A percentile compares a stretch with the other conserved stretches of the same genome.
Evolutionary conservation across 768 basidiomycete genomes (phyloP).

Genomic region (Russula vinacea): DNA sequence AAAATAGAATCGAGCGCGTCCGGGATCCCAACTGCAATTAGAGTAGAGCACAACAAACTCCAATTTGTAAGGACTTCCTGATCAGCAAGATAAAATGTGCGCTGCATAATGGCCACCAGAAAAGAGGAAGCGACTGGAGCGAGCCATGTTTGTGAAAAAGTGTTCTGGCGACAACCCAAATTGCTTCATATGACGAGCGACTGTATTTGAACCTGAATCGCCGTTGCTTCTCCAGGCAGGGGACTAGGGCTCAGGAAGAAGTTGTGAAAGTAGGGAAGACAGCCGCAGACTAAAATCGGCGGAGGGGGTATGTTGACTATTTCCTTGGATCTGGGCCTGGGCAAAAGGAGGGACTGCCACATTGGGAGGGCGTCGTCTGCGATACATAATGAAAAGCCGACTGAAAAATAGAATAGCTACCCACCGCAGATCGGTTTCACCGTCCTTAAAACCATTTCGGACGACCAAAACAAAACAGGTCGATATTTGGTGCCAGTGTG

Average conservation of each 20-base stretch:
- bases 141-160: conserved; percentile 13
- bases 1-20: conserved; percentile 11
- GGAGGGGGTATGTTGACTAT: not conserved
- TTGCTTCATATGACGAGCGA: conserved; percentile 16
- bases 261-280: not conserved
- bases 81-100: conserved; percentile 14
- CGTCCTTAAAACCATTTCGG: conserved; percentile 5
- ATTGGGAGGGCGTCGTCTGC: conserved; percentile 4
- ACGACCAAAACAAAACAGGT: conserved; percentile 13
- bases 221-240: conserved; percentile 15
- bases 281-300: conserved; percentile 2
- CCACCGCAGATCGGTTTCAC: conserved; percentile 4
- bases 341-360: conserved; percentile 19
- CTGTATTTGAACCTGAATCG: conserved; percentile 7
- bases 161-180: conserved; percentile 15
- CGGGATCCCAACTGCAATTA: conserved; percentile 19
- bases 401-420: not conserved
- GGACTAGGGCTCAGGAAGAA: conserved; percentile 10
- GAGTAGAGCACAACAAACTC: conserved; percentile 19
- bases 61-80: conserved; percentile 12
- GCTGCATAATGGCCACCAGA: conserved; percentile 12
- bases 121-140: conserved; percentile 14
- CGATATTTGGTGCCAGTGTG: conserved; percentile 11
- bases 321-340: not conserved
- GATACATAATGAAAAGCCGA: not conserved